These are phyloP conservation scores for Suillus sp. DNA, from an alignment of 768 basidiomycete genomes.

Conservation along the genomic window DNA sequence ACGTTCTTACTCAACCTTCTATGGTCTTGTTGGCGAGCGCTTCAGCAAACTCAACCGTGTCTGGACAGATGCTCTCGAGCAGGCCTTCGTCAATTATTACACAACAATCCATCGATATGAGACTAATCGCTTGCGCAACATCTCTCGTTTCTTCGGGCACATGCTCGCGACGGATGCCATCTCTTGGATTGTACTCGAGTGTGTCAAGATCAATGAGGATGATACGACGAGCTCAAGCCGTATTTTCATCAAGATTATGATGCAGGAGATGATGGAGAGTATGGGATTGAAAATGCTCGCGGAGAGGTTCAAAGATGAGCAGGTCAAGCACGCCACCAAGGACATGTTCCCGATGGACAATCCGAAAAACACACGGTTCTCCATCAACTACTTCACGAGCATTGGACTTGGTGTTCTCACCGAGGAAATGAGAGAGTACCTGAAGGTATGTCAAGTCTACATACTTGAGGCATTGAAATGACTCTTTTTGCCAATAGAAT, in stretches of 20 bases:
- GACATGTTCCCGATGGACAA: conserved; percentile 96
- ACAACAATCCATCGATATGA: conserved; percentile 98
- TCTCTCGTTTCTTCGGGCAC: conserved; percentile 96
- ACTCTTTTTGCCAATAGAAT: conserved; percentile 55
- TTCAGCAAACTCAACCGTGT: conserved; percentile 95
- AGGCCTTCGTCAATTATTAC: conserved; percentile 88
- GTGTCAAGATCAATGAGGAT: conserved; percentile 93
- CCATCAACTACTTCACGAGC: conserved; percentile 98
- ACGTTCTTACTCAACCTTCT: conserved; percentile 96
- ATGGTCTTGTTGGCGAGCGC: conserved; percentile 93
- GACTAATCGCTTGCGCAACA: conserved; percentile 96
- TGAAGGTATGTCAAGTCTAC: conserved; percentile 62
- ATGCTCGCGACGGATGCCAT: conserved; percentile 83
- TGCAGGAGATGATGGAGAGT: conserved; percentile 92
- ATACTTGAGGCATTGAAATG: not conserved
- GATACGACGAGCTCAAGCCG: conserved; percentile 95
- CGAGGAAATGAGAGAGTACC: conserved; percentile 94
- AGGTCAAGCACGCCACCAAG: conserved; percentile 68
- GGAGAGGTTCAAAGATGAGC: conserved; percentile 88
- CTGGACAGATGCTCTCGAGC: conserved; percentile 90
- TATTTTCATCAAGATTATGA: conserved; percentile 97
- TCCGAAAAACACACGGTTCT: conserved; percentile 94
- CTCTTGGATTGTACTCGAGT: conserved; percentile 84
- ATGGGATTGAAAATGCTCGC: conserved; percentile 88
- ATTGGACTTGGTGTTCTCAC: conserved; percentile 89